Percentiles rank a stretch among this genome's conserved stretches.
These are phyloP conservation scores for Trichosporon sp. DNA, from an alignment of 1,284 basidiomycete genomes.

Conservation along the genomic window DNA sequence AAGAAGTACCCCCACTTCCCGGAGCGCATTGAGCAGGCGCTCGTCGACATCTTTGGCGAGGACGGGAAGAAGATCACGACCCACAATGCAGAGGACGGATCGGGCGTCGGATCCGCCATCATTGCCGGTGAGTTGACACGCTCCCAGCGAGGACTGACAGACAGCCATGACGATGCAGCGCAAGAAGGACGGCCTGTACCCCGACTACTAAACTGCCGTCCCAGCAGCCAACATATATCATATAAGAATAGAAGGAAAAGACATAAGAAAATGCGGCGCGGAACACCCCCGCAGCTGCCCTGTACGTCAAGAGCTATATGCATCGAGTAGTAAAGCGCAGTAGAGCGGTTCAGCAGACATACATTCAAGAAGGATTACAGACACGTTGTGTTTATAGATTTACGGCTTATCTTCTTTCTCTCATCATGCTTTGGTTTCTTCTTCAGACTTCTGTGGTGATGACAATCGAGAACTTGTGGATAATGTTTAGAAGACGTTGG, in stretches of 20 bases:
- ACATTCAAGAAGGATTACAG: constrained; percentile 18
- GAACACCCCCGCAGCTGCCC: too few relatives aligned
- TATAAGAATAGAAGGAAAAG: not conserved
- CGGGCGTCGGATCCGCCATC: constrained; percentile 92
- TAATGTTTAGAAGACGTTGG: not conserved
- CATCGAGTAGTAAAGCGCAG: constrained; percentile 2
- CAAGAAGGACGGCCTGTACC: constrained; percentile 57
- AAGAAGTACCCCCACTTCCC: constrained; percentile 97
- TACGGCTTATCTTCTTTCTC: constrained; percentile 1
- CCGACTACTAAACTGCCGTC: constrained; percentile 38
- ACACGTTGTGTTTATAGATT: not conserved
- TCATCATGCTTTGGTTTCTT: constrained; percentile 10
- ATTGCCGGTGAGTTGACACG: constrained; percentile 71
- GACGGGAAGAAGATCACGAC: constrained; percentile 86
- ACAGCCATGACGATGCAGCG: constrained; percentile 68
- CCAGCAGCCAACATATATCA: not conserved
- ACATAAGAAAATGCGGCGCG: not conserved
- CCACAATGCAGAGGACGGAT: constrained; percentile 90
- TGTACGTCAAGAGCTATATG: not conserved
- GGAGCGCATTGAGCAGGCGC: constrained; percentile 82
- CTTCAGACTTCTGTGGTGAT: not conserved
- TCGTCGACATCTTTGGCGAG: constrained; percentile 90
- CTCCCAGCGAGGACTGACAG: not conserved
- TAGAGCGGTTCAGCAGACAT: constrained; percentile 16
- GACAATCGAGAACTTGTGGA: not conserved